phyloP scores from a whole-genome alignment of 2,329 filamentous ascomycete species.

The Aspergillus pseudotamarii region DNA sequence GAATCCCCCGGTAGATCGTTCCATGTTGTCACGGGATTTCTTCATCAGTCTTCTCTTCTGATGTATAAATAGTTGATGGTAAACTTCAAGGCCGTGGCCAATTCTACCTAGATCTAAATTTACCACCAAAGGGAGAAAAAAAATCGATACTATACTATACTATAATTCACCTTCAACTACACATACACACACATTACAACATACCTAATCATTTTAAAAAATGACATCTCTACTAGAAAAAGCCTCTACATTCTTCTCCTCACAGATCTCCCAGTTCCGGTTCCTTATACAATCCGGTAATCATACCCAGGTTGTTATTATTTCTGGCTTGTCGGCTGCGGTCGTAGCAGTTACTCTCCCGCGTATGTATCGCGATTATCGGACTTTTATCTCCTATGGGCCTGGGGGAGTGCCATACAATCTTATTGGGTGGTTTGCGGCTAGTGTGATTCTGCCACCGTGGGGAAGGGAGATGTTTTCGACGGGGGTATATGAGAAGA shows the following conservation, averaged over 20 bases:
- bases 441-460: slow-evolving; percentile 27
- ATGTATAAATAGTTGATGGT: too few relatives aligned
- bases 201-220: too few relatives aligned
- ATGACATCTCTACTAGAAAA: not conserved
- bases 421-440: slow-evolving; percentile 37
- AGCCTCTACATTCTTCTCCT: not conserved
- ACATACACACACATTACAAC: not conserved
- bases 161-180: not conserved
- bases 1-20: not conserved
- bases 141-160: not conserved
- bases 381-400: slow-evolving; percentile 39
- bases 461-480: slow-evolving; percentile 31
- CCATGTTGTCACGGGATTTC: not conserved
- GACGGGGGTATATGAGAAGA: slow-evolving; percentile 30
- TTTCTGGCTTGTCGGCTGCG: slow-evolving; percentile 22
- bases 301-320: slow-evolving; percentile 4
- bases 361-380: slow-evolving; percentile 37
- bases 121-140: too few relatives aligned
- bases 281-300: not conserved
- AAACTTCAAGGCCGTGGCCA: too few relatives aligned
- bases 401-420: slow-evolving; percentile 41
- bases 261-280: not conserved
- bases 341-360: slow-evolving; percentile 24
- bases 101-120: too few relatives aligned
- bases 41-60: too few relatives aligned